phyloP scores from a whole-genome alignment of 495 filamentous ascomycete species.

The Penicillium chermesinum region DNA sequence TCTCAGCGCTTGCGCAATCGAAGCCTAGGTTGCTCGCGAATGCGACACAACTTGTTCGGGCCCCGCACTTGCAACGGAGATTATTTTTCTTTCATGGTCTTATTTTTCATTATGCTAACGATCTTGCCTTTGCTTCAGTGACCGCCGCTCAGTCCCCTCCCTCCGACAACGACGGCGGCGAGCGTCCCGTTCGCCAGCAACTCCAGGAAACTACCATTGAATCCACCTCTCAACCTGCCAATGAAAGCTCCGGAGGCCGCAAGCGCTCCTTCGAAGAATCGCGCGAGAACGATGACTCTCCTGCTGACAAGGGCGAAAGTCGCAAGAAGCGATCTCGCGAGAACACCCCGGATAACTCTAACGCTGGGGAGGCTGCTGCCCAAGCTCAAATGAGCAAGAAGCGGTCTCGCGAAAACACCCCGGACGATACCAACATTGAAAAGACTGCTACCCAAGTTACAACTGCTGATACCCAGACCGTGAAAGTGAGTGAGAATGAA shows the following conservation, averaged over 20 bases:
- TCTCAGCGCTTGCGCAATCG: background rate
- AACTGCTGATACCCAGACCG: background rate
- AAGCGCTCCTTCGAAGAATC: conserved; percentile 56
- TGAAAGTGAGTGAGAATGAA: conserved; percentile 18
- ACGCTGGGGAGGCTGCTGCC: conserved; percentile 14
- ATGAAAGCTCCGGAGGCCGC: conserved; percentile 33
- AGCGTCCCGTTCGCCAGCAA: conserved; percentile 56
- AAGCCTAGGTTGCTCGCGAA: background rate
- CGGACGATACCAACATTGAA: conserved; percentile 1
- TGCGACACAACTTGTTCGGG: background rate
- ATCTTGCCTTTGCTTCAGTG: conserved; percentile 9
- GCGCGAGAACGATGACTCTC: conserved; percentile 11
- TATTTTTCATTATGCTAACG: conserved; percentile 5
- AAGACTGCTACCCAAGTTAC: conserved; percentile 2
- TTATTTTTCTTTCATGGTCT: background rate
- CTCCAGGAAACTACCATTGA: conserved; percentile 57
- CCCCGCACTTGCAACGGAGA: background rate
- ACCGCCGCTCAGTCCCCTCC: conserved; percentile 25
- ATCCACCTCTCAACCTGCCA: conserved; percentile 19
- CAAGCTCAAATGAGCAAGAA: conserved; percentile 34
- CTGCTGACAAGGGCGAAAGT: conserved; percentile 21
- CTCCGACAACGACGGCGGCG: conserved; percentile 48
- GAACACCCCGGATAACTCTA: conserved; percentile 15
- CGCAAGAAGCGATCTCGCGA: conserved; percentile 48
- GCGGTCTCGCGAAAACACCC: conserved; percentile 42